Percentiles rank a stretch among this genome's conserved stretches.
These are phyloP conservation scores for Cercospora sp. DNA, from an alignment of 2,329 filamentous ascomycete genomes.

Conservation along the genomic window DNA sequence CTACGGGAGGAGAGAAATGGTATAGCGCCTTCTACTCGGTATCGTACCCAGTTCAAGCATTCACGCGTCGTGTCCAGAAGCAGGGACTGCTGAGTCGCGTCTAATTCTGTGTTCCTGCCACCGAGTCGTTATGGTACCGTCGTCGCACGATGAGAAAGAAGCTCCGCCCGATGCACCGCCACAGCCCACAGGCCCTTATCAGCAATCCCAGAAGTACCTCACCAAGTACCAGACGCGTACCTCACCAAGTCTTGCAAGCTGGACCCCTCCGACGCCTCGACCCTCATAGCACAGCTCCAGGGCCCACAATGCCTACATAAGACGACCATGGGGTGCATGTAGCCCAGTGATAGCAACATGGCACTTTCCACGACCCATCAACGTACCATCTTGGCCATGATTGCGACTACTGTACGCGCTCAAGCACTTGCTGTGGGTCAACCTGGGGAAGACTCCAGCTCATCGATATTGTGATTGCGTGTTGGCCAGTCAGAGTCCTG, in stretches of 20 bases:
- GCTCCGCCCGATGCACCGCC: conserved; percentile 20
- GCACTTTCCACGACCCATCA: background rate
- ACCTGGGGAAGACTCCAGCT: conserved; percentile 6
- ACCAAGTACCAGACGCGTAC: conserved; percentile 29
- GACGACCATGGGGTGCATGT: conserved; percentile 22
- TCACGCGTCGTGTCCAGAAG: background rate
- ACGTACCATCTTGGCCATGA: background rate
- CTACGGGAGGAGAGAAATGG: background rate
- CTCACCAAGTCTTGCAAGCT: background rate
- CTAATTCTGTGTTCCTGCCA: background rate
- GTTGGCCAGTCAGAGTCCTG: background rate
- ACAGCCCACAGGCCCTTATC: conserved; percentile 13
- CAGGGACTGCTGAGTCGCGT: background rate
- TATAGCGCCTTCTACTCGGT: background rate
- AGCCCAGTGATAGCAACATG: background rate
- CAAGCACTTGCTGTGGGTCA: background rate
- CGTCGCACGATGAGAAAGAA: background rate
- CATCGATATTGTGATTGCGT: conserved; percentile 6
- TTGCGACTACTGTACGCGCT: conserved; percentile 4
- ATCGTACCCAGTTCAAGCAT: background rate
- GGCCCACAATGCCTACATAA: conserved; percentile 28
- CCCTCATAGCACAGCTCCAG: conserved; percentile 16
- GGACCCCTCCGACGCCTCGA: conserved; percentile 18
- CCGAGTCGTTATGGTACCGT: background rate
- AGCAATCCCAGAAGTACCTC: conserved; percentile 24